These are phyloP conservation scores for Arabidopsis thaliana DNA, from an alignment of 345 rosid species.

Conservation along the genomic window DNA sequence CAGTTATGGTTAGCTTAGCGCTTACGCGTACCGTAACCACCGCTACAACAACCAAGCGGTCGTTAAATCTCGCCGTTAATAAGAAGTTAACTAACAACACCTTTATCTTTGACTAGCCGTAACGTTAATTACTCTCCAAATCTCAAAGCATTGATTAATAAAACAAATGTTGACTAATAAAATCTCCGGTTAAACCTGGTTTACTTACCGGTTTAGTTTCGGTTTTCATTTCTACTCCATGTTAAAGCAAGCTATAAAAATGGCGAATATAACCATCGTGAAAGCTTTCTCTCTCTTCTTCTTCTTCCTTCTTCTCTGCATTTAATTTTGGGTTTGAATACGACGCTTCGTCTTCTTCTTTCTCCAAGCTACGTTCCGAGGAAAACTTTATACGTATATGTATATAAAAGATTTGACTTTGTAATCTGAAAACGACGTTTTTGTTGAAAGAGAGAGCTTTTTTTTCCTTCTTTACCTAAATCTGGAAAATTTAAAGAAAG, in stretches of 20 bases:
- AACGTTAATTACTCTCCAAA: slow-evolving; percentile 34
- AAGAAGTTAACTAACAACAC: slow-evolving; percentile 8
- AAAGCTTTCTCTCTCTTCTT: not conserved
- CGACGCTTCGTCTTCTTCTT: slow-evolving; percentile 47
- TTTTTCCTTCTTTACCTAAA: slow-evolving; percentile 40
- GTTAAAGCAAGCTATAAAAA: slow-evolving; percentile 26
- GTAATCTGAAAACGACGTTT: slow-evolving; percentile 47
- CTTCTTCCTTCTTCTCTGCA: slow-evolving; percentile 16
- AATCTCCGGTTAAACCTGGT: slow-evolving; percentile 21
- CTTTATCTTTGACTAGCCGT: slow-evolving; percentile 31
- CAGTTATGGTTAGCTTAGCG: slow-evolving; percentile 37
- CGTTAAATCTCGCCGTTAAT: slow-evolving; percentile 36
- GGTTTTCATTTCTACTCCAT: slow-evolving; percentile 4
- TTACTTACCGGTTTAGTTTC: slow-evolving; percentile 3
- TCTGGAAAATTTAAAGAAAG: slow-evolving; percentile 23
- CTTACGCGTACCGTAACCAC: slow-evolving; percentile 45
- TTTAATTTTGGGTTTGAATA: slow-evolving; percentile 38
- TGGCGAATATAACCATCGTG: slow-evolving; percentile 15
- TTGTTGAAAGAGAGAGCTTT: slow-evolving; percentile 22
- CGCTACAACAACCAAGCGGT: slow-evolving; percentile 39
- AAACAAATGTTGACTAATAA: not conserved
- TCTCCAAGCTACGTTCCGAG: slow-evolving; percentile 22
- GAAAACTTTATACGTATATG: slow-evolving; percentile 20
- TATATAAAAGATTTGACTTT: slow-evolving; percentile 44
- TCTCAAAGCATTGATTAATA: slow-evolving; percentile 28